Base-by-base conservation (phyloP, 768 basidiomycete genomes). In the Zangia roseola region DNA sequence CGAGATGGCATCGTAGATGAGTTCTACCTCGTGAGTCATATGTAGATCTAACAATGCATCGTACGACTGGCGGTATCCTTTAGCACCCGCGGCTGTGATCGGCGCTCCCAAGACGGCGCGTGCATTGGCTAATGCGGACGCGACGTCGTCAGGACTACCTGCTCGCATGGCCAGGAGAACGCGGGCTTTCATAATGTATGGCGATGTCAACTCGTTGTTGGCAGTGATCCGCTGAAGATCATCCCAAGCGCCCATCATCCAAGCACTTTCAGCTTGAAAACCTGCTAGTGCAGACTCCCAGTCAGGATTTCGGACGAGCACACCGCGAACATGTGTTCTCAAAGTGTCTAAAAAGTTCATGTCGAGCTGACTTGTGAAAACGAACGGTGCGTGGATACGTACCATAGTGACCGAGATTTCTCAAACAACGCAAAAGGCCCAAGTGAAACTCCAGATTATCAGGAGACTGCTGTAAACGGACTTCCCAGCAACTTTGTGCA, bases 401-500 rank as follows among this genome's bases (percentile, higher is more conserved):
- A 94, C 97, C 97, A 67, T 97, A 97, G 66, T 99, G 97, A 9
- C 97, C 97, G 10, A 99, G 76, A 63, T 97, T 97, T 19, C 92
- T 78, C 47, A 98, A 75, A 63, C 95, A 98, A 40, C 91, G 82
- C 53, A 97, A 68, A 10, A 99, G 77, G 13, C 97, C 97, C 14
- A 94, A 69, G 65, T 99, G 95, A 52, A 85, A 88, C 20, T 88
- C 81, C 5, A 95, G 76, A 56, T 95, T 93, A 59, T 95, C 84
- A 0, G 95, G 94, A 19, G 84, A 83, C 49, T 91, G 84, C 62
- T 97, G 95, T 14, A 99, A 75, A 40, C 86, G 80, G 12, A 98
- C 85, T 68, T 99, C 97, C 97, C 97, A 99, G 60, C 97, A 99
- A 61, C 95, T 98, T 68, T 98, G 97, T 8, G 97, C 95, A 9